These are phyloP conservation scores for Pisolithus microcarpus DNA, from an alignment of 768 basidiomycete genomes.

Conservation along the genomic window DNA sequence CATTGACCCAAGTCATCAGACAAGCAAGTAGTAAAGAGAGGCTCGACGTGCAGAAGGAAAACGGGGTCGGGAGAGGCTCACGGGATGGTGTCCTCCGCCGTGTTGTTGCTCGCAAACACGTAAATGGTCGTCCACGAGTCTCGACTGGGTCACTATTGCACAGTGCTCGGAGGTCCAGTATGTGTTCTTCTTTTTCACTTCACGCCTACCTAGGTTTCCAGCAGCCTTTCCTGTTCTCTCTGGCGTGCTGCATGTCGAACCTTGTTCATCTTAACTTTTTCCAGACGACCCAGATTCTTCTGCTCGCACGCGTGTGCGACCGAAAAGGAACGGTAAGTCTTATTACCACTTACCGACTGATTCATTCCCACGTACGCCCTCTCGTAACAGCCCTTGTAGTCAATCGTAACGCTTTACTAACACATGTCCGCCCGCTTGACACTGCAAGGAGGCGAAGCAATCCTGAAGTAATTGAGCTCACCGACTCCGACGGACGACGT, in stretches of 20 bases:
- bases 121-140: constrained; percentile 6
- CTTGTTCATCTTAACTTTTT: not conserved
- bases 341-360: not conserved
- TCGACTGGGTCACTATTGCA: constrained; percentile 8
- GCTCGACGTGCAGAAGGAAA: not conserved
- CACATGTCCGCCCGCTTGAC: constrained; percentile 8
- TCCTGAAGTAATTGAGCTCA: constrained; percentile 12
- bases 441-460: constrained; percentile 5
- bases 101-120: not conserved
- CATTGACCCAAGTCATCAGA: constrained; percentile 14
- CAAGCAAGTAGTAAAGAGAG: constrained; percentile 2
- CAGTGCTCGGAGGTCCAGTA: constrained; percentile 15
- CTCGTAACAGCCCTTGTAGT: constrained; percentile 10
- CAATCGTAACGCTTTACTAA: constrained; percentile 4
- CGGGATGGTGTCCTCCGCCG: not conserved
- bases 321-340: constrained; percentile 12
- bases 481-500: constrained; percentile 15
- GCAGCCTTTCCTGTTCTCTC: not conserved
- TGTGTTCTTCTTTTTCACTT: constrained; percentile 5
- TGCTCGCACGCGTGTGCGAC: constrained; percentile 12
- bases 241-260: not conserved
- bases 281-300: constrained; percentile 1
- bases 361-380: not conserved
- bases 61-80: not conserved
- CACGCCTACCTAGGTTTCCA: not conserved